Evolutionary conservation across 2,329 filamentous ascomycete species (phyloP), one percentile per base, ranked within the genome.

Genomic region (Xylariaceae sp.): DNA sequence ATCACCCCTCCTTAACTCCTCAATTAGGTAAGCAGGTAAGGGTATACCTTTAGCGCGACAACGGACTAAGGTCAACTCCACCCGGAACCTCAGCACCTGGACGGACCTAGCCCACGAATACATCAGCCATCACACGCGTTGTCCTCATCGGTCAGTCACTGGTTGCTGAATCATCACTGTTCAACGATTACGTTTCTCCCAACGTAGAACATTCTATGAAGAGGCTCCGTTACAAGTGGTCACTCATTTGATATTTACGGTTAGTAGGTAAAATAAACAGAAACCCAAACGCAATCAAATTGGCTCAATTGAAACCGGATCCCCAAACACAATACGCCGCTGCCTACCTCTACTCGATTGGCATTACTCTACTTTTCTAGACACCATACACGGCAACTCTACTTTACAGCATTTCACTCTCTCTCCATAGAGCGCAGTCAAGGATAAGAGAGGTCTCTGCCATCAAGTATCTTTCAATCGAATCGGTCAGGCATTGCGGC

Each of bases 311-410:
- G 24, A 40, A 23, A 16, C 39, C 28, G n/a, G 26, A 49, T 44
- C 55, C 50, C 51, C 21, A 14, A 59, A 26, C 34, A 43, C 39
- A n/a, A n/a, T n/a, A n/a, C n/a, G 34, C 56, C 51, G 51, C 34
- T 58, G 55, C 55, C 55, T 54, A 24, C 23, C 26, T 31, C 45
- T 28, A 21, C 36, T 21, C 29, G 37, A 43, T 44, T n/a, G 26
- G 11, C 43, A 19, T 37, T 28, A 17, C 23, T 29, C 36, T 43
- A 28, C 48, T 29, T 33, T 12, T 9, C 33, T 2, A 23, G 12
- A 7, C 41, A 8, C 45, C 28, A 4, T 58, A 40, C 19, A 24
- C 36, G 39, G 24, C 43, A 14, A 11, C 19, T 34, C 26, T 36
- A 6, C n/a, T 44, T 6, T 36, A 5, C 6, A 12, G 34, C 28